Percentiles rank a stretch among this genome's conserved stretches.
These are phyloP conservation scores for Ophiostoma angusticollis DNA, from an alignment of 2,329 filamentous ascomycete species.

Conservation along the genomic window DNA sequence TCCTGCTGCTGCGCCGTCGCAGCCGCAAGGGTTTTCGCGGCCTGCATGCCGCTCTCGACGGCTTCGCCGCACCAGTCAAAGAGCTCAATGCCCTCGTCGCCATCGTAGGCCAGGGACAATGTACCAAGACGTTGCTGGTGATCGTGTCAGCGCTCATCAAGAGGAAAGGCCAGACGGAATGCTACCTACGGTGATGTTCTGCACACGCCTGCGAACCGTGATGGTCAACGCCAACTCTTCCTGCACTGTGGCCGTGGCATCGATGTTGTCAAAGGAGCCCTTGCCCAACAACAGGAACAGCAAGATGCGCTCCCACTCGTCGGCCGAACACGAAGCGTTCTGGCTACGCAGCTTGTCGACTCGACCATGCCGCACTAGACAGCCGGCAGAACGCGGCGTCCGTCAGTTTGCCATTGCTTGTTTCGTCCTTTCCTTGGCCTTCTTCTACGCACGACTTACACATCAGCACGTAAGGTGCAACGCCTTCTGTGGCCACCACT, in stretches of 20 bases:
- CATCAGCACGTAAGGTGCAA: conserved; percentile 43
- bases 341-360: conserved; percentile 39
- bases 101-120: conserved; percentile 42
- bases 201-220: conserved; percentile 50
- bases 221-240: conserved; percentile 43
- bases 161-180: background rate
- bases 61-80: conserved; percentile 59
- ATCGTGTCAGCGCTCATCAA: conserved; percentile 6
- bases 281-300: conserved; percentile 40
- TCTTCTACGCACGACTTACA: conserved; percentile 29
- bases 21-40: conserved; percentile 29
- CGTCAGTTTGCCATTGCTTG: no score
- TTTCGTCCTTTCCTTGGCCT: background rate
- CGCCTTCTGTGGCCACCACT: conserved; percentile 55
- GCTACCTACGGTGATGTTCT: conserved; percentile 53
- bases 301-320: conserved; percentile 57
- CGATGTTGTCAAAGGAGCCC: conserved; percentile 38
- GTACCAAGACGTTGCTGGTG: conserved; percentile 55
- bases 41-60: conserved; percentile 33
- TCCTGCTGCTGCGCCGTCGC: conserved; percentile 29
- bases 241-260: conserved; percentile 46
- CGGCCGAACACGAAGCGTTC: conserved; percentile 40
- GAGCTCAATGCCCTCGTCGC: conserved; percentile 46
- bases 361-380: conserved; percentile 42
- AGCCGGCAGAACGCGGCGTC: no score